A percentile compares a stretch with the other conserved stretches of the same genome.
These are phyloP conservation scores for Aspergillus indologenus DNA, from an alignment of 495 filamentous ascomycete species.

Conservation along the genomic window DNA sequence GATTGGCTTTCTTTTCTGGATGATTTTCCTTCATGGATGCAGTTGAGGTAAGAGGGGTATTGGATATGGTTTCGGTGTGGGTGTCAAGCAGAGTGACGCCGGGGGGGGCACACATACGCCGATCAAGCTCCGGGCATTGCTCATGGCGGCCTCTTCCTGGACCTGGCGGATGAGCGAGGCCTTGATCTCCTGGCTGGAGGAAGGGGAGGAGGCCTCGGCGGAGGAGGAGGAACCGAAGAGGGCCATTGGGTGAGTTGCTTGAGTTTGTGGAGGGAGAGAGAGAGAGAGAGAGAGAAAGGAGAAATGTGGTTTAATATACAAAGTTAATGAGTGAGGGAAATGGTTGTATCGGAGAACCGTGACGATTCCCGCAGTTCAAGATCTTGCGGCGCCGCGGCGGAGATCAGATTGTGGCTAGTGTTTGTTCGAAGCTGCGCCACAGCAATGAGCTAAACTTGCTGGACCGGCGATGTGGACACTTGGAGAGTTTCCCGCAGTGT, in stretches of 20 bases:
- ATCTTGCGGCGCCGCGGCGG: background rate
- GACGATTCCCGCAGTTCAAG: background rate
- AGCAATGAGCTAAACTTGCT: background rate
- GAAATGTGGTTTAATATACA: background rate
- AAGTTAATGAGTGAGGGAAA: background rate
- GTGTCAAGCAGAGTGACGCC: background rate
- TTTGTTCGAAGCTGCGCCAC: constrained; percentile 26
- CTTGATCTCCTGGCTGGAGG: constrained; percentile 58
- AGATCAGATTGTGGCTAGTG: constrained; percentile 24
- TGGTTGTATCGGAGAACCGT: background rate
- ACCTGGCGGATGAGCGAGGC: constrained; percentile 68
- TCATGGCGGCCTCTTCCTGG: constrained; percentile 67
- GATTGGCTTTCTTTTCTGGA: background rate
- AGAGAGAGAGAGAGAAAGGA: background rate
- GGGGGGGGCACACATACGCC: constrained; percentile 50
- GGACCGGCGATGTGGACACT: constrained; percentile 33
- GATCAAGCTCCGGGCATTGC: constrained; percentile 72
- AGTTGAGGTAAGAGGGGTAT: no score
- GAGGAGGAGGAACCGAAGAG: constrained; percentile 36
- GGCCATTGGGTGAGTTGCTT: constrained; percentile 27
- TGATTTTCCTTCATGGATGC: no score
- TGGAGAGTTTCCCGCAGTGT: constrained; percentile 16
- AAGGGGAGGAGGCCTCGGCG: constrained; percentile 25
- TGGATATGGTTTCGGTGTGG: background rate
- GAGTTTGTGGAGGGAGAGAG: background rate